Evolutionary conservation across 495 filamentous ascomycete species (phyloP).

Genomic region (Hapsidospora chrysogenum): DNA sequence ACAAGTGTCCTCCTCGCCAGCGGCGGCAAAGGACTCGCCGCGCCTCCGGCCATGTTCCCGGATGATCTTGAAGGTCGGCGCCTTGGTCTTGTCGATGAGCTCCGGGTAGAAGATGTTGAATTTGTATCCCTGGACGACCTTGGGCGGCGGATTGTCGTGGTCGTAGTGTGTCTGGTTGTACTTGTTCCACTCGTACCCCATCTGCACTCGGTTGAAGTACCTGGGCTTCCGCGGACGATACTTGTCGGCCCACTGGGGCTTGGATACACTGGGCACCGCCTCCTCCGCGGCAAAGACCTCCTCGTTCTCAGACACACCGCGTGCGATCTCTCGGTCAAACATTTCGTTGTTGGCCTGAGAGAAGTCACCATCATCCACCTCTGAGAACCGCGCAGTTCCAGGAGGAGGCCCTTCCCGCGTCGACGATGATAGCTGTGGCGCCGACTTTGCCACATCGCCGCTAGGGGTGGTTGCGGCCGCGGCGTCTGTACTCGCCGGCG

Average conservation of each 20-base stretch:
- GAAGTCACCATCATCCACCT: slow-evolving; percentile 57
- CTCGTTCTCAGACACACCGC: slow-evolving; percentile 82
- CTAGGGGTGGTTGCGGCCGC: slow-evolving; percentile 5
- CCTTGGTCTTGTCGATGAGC: slow-evolving; percentile 88
- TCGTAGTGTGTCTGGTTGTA: slow-evolving; percentile 99
- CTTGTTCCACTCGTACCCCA: slow-evolving; percentile 99
- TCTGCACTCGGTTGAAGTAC: slow-evolving; percentile 96
- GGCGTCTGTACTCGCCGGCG: slow-evolving; percentile 28
- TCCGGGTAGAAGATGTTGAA: slow-evolving; percentile 99
- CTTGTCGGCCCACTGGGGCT: slow-evolving; percentile 70
- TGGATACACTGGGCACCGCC: slow-evolving; percentile 43
- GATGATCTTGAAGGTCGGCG: slow-evolving; percentile 89
- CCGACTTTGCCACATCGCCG: slow-evolving; percentile 11
- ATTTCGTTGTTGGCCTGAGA: slow-evolving; percentile 81
- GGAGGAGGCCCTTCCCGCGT: slow-evolving; percentile 30
- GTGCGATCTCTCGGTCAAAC: slow-evolving; percentile 85
- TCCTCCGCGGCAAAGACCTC: slow-evolving; percentile 94
- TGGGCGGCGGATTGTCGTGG: slow-evolving; percentile 93
- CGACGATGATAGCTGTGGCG: slow-evolving; percentile 9
- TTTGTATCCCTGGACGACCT: slow-evolving; percentile 97
- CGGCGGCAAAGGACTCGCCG: slow-evolving; percentile 83
- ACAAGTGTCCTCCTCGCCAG: slow-evolving; percentile 97
- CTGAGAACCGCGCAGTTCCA: slow-evolving; percentile 55
- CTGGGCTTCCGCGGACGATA: slow-evolving; percentile 84
- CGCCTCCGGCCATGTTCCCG: slow-evolving; percentile 75